Evolutionary conservation across 768 basidiomycete species (phyloP).

Genomic region (Udeniomyces megalosporus): DNA sequence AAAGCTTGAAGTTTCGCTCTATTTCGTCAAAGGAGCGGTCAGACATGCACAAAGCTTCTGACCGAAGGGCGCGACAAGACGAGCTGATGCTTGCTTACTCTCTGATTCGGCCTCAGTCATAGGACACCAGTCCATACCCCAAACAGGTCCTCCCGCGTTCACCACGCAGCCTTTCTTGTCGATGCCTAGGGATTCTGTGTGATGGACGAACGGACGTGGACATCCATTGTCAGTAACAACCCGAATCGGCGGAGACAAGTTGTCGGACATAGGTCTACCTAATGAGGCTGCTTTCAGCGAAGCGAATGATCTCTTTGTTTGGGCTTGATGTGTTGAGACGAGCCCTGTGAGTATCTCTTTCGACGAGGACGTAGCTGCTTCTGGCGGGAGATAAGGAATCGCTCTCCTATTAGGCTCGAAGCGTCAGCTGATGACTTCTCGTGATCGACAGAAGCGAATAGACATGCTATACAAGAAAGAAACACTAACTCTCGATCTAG

Average conservation of each 20-base stretch:
- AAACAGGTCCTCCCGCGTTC: conserved; percentile 76
- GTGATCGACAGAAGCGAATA: not conserved
- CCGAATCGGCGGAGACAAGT: too few relatives aligned
- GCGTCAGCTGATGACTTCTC: not conserved
- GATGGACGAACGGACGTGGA: not conserved
- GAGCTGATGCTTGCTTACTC: conserved; percentile 9
- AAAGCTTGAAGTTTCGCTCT: conserved; percentile 50
- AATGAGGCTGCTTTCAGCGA: not conserved
- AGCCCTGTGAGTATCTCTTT: conserved; percentile 3
- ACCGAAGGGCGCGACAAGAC: not conserved
- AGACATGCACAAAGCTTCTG: not conserved
- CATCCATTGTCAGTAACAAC: too few relatives aligned
- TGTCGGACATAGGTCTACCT: not conserved
- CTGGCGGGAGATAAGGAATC: not conserved
- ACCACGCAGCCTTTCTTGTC: conserved; percentile 45
- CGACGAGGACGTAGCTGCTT: not conserved
- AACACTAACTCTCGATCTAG: not conserved
- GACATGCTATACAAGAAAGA: too few relatives aligned
- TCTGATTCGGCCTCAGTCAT: conserved; percentile 34
- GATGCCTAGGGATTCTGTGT: not conserved
- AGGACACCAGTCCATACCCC: conserved; percentile 89
- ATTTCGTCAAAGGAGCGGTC: not conserved
- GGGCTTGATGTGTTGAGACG: not conserved
- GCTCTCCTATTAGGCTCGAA: not conserved
- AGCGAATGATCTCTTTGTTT: not conserved